Conservation (phyloP, 2,329 filamentous ascomycete species). For the Penicillium occitanis region DNA sequence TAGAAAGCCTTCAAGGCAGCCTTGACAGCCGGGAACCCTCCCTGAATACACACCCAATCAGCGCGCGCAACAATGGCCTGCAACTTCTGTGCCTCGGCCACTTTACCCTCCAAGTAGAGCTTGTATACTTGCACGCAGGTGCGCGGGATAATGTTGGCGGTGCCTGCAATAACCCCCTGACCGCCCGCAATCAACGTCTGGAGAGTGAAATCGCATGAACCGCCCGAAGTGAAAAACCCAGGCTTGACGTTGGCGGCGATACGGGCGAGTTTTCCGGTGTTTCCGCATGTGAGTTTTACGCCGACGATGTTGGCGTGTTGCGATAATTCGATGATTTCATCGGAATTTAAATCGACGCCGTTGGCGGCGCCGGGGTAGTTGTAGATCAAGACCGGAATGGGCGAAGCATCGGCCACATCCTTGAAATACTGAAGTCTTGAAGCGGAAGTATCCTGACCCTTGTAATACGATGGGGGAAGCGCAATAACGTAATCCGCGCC, state of each 20-base stretch:
- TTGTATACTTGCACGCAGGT: constrained; percentile 76
- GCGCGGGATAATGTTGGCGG: constrained; percentile 83
- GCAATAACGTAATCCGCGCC: constrained; percentile 76
- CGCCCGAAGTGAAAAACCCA: constrained; percentile 79
- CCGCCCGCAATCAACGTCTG: constrained; percentile 78
- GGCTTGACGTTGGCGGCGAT: constrained; percentile 52
- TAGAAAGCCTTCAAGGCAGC: constrained; percentile 75
- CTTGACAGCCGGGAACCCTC: constrained; percentile 84
- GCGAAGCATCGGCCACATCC: constrained; percentile 60
- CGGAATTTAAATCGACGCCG: constrained; percentile 67
- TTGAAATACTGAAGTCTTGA: constrained; percentile 65
- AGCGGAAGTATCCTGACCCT: constrained; percentile 61
- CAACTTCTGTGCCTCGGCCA: constrained; percentile 70
- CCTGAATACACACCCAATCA: constrained; percentile 81
- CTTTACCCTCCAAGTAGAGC: constrained; percentile 70
- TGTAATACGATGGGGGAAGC: constrained; percentile 75
- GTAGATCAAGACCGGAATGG: constrained; percentile 67
- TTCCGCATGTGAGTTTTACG: constrained; percentile 72
- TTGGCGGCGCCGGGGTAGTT: constrained; percentile 69
- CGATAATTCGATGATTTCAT: constrained; percentile 60
- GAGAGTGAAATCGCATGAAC: constrained; percentile 82
- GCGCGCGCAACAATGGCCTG: constrained; percentile 76
- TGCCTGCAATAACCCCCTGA: constrained; percentile 80
- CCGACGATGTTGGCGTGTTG: constrained; percentile 66
- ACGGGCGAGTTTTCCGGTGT: constrained; percentile 69